Evolutionary conservation across 768 basidiomycete genomes (phyloP).

Genomic region (Lactarius psammicola): DNA sequence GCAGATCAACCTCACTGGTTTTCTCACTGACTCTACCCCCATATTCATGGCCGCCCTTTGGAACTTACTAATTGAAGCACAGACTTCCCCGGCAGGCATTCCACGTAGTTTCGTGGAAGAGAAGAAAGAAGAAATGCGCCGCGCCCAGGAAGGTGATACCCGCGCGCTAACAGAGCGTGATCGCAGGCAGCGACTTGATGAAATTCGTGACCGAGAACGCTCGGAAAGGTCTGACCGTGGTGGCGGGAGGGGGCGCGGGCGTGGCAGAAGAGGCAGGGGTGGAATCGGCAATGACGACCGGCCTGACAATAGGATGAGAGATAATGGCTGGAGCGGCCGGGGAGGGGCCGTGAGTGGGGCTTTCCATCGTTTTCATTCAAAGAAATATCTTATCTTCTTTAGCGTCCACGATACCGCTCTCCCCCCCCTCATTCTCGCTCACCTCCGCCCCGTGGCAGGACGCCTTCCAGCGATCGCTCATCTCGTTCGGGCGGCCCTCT

Average conservation of each 20-base stretch:
- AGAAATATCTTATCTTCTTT: conserved; percentile 28
- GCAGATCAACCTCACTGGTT: conserved; percentile 93
- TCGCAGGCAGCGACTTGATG: conserved; percentile 64
- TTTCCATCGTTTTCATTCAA: conserved; percentile 24
- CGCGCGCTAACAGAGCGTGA: conserved; percentile 70
- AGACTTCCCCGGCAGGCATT: conserved; percentile 83
- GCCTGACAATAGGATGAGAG: conserved; percentile 44
- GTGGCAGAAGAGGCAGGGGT: conserved; percentile 48
- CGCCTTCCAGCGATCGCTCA: conserved; percentile 37
- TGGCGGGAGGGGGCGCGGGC: conserved; percentile 57
- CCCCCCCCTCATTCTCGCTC: conserved; percentile 44
- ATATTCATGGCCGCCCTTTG: conserved; percentile 87
- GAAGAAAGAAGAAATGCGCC: conserved; percentile 90
- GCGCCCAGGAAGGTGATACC: conserved; percentile 58
- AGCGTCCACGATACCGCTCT: conserved; percentile 42
- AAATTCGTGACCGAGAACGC: conserved; percentile 62
- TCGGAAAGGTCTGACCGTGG: conserved; percentile 45
- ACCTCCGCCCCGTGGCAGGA: conserved; percentile 32
- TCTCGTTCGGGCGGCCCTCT: conserved; percentile 44
- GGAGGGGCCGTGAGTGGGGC: conserved; percentile 52
- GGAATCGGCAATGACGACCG: conserved; percentile 48
- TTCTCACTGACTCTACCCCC: conserved; percentile 83
- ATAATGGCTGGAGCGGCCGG: conserved; percentile 65
- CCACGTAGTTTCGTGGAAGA: conserved; percentile 87
- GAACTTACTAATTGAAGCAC: conserved; percentile 91